phyloP scores from a whole-genome alignment of 371 early-diverging fungal genomes.

The Lichtheimia ramosa region DNA sequence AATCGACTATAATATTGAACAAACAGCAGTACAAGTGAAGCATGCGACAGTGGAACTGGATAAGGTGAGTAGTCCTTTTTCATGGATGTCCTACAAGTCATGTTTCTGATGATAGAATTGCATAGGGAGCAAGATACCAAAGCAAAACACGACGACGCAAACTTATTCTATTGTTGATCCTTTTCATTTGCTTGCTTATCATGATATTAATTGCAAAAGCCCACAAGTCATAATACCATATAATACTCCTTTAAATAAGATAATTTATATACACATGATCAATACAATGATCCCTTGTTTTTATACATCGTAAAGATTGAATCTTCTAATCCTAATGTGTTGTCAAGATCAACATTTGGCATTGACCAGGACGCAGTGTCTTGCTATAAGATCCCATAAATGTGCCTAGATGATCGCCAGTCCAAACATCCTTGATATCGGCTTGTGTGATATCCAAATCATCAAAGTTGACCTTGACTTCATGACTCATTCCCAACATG shows the following conservation, averaged over 20 bases:
- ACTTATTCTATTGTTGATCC: conserved; percentile 60
- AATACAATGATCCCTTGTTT: background rate
- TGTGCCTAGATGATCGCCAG: conserved; percentile 25
- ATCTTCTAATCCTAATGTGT: background rate
- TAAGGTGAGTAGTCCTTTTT: conserved; percentile 53
- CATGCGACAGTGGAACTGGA: conserved; percentile 84
- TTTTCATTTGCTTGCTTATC: conserved; percentile 61
- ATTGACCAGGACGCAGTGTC: conserved; percentile 21
- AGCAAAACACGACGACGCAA: conserved; percentile 64
- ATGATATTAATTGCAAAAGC: conserved; percentile 69
- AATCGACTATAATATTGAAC: conserved; percentile 96
- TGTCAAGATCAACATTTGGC: conserved; percentile 16
- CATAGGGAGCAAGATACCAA: conserved; percentile 65
- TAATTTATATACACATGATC: background rate
- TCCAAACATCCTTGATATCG: conserved; percentile 35
- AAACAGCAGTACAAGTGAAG: conserved; percentile 74
- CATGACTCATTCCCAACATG: conserved; percentile 36
- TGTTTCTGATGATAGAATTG: background rate
- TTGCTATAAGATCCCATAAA: conserved; percentile 6
- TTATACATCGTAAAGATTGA: background rate
- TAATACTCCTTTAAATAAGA: background rate
- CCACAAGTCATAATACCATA: conserved; percentile 24
- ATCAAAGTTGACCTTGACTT: conserved; percentile 22
- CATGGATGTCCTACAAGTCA: background rate
- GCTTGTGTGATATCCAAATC: conserved; percentile 24